Evolutionary conservation across 1,284 basidiomycete genomes (phyloP), one percentile per base, ranked within the genome.

Genomic region (Laetiporus sulphureus): DNA sequence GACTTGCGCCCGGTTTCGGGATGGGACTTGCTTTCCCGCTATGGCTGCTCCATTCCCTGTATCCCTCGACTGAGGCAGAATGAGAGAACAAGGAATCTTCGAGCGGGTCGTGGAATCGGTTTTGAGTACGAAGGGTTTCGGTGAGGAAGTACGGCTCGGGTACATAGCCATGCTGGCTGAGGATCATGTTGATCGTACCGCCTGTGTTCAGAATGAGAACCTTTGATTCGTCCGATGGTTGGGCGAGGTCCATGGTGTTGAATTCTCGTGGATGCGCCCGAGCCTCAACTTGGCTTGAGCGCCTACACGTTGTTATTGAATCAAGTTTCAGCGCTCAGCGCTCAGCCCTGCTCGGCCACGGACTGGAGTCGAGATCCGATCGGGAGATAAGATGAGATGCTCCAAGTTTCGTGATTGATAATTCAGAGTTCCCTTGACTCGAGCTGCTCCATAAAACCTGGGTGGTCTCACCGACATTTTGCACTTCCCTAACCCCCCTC

Each of bases 131-230:
- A 32, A 93, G 73, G 0, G 79, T 89, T 63, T 88, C 83, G 5
- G 85, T 88, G 49, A 95, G 68, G 61, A 92, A 93, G 51, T 83
- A 82, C 0, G 91, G 88, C 57, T 93, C 91, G 10, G 91, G 88
- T 11, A 87, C 84, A 59, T 92, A 93, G 38, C 91, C 89, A 48
- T 81, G 74, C 23, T 79, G 68, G 27, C 83, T 79, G 27, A 85
- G 72, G 31, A 91, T 79, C 89, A 91, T 91, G 10, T 88, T 88
- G 51, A 92, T 87, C 0, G 89, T 92, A 22, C 88, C 90, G 38
- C 91, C 90, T 41, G 75, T 77, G 65, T 91, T 91, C 35, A 94
- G 80, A 47, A 91, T 72, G 36, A 93, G 79, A 4, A 94, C 89
- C 40, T 77, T 72, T 20, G 86, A 78, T 58, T 91, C 88, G 52